phyloP scores from a whole-genome alignment of 768 basidiomycete genomes.

The Mrakia frigida region DNA sequence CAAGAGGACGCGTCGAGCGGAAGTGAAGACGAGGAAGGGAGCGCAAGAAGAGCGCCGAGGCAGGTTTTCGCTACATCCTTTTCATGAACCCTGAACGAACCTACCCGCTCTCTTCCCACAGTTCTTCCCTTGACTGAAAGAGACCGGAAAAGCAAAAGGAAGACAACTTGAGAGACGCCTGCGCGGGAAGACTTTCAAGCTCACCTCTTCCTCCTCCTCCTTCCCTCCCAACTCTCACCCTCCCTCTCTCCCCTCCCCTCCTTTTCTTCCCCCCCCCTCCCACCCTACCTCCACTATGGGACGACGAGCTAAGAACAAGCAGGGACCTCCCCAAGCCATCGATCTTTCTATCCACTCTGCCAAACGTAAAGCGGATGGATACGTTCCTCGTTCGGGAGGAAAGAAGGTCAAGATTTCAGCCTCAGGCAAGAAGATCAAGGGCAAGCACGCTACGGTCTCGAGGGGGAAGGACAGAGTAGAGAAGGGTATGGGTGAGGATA shows the following conservation, averaged over 20 bases:
- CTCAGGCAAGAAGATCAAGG: conserved; percentile 43
- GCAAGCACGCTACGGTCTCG: conserved; percentile 24
- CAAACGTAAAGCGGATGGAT: conserved; percentile 32
- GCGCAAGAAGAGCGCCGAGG: not conserved
- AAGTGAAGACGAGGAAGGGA: not conserved
- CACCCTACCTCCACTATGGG: conserved; percentile 54
- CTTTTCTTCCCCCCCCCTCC: not conserved
- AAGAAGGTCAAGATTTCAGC: conserved; percentile 39
- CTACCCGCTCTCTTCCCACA: not conserved
- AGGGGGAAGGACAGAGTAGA: conserved; percentile 34
- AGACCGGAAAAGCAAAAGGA: too few species aligned
- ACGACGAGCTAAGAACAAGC: conserved; percentile 78
- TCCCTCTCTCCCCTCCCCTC: not conserved
- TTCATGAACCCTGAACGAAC: not conserved
- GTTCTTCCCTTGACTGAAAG: not conserved
- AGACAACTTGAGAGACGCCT: not conserved
- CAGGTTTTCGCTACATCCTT: not conserved
- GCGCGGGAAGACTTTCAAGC: not conserved
- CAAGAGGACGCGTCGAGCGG: not conserved
- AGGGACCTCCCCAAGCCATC: conserved; percentile 62
- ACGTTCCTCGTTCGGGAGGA: conserved; percentile 30
- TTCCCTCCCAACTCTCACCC: not conserved
- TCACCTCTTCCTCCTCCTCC: not conserved
- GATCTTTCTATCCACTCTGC: conserved; percentile 38
- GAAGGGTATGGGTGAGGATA: conserved; percentile 32